phyloP scores from a whole-genome alignment of 345 rosid genomes.

The Populus simonii region DNA sequence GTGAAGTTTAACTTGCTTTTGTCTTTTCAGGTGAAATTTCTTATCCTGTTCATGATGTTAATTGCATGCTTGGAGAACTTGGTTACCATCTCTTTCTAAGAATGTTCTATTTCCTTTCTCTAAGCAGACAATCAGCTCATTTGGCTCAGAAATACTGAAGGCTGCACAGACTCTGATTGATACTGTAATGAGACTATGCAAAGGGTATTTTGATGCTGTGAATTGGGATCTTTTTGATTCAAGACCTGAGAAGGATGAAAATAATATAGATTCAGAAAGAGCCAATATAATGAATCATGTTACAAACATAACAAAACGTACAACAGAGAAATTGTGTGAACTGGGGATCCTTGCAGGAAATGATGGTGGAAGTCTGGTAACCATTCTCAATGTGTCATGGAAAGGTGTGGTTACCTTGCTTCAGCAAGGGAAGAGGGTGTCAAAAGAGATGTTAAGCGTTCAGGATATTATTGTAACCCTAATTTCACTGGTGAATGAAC shows the following conservation, averaged over 20 bases:
- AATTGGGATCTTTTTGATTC: conserved; percentile 36
- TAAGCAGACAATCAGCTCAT: conserved; percentile 54
- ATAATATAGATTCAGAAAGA: conserved; percentile 26
- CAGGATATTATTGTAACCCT: conserved; percentile 63
- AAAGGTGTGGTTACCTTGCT: conserved; percentile 85
- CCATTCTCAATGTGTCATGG: conserved; percentile 86
- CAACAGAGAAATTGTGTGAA: conserved; percentile 58
- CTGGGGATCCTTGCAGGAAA: conserved; percentile 73
- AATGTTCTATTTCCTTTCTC: background rate
- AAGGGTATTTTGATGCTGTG: conserved; percentile 43
- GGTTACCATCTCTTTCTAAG: conserved; percentile 12
- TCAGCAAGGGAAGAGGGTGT: conserved; percentile 57
- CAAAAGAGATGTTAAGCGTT: conserved; percentile 44
- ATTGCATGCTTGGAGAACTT: background rate
- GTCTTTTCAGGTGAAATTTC: background rate
- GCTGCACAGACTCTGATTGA: conserved; percentile 58
- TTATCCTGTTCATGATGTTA: background rate
- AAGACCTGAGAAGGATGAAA: conserved; percentile 26
- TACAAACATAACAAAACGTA: conserved; percentile 39
- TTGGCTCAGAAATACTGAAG: conserved; percentile 55
- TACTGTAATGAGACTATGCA: conserved; percentile 56
- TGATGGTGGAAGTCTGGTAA: conserved; percentile 79
- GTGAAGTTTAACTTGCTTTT: background rate
- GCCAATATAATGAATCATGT: conserved; percentile 36
- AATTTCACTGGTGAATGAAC: conserved; percentile 55